Conservation (phyloP, 257 asterid genomes). For the Nicotiana knightiana region DNA sequence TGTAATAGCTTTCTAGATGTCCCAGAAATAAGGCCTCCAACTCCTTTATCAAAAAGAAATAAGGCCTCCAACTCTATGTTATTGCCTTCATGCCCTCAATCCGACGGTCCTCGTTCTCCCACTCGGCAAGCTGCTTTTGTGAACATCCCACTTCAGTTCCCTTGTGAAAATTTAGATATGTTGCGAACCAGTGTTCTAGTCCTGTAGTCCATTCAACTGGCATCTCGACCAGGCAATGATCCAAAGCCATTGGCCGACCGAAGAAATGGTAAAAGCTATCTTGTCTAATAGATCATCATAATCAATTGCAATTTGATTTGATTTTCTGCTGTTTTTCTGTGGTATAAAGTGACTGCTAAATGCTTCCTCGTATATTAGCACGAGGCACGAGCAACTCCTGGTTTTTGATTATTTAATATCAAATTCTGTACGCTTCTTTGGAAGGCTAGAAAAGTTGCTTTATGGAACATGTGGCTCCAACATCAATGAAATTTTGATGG, state of each 20-base stretch:
- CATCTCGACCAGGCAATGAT: background rate
- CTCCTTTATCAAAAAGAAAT: no score
- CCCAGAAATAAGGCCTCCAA: no score
- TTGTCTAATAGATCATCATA: background rate
- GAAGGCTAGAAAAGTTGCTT: background rate
- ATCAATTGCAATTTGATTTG: background rate
- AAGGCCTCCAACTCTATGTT: no score
- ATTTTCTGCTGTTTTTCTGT: background rate
- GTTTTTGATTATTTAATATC: background rate
- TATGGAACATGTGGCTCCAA: constrained; percentile 1
- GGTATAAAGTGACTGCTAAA: background rate
- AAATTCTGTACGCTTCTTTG: background rate
- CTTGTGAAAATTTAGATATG: background rate
- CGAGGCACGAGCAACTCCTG: background rate
- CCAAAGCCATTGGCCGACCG: background rate
- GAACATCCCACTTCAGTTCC: background rate
- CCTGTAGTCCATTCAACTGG: background rate
- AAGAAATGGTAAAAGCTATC: background rate
- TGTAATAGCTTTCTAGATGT: no score
- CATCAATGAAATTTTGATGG: background rate
- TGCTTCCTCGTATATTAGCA: background rate
- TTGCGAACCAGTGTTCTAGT: background rate
- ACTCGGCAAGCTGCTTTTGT: no score
- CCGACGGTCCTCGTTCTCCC: no score
- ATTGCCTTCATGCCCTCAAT: no score